Conservation (phyloP, 164 flowering plant genomes). For the Liquidambar formosana region DNA sequence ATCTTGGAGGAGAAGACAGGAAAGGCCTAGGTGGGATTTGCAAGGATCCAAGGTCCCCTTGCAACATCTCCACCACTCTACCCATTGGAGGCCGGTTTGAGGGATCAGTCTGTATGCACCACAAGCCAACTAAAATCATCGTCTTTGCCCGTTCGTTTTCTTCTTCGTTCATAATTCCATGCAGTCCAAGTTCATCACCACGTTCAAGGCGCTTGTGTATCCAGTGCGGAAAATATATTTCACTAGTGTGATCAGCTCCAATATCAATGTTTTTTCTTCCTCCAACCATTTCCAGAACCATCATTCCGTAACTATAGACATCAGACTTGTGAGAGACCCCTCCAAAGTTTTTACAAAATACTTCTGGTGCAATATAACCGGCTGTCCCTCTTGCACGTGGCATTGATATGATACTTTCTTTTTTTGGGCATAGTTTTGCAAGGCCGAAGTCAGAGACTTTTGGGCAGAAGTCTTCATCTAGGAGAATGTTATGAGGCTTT, state of each 20-base stretch:
- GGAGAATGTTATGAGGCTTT: slow-evolving; percentile 46
- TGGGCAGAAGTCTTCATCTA: slow-evolving; percentile 38
- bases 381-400: slow-evolving; percentile 39
- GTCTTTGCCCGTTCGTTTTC: slow-evolving; percentile 27
- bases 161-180: slow-evolving; percentile 16
- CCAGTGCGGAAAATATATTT: slow-evolving; percentile 46
- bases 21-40: slow-evolving; percentile 35
- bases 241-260: slow-evolving; percentile 19
- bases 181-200: slow-evolving; percentile 17
- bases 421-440: slow-evolving; percentile 31
- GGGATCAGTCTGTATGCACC: slow-evolving; percentile 48
- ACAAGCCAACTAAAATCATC: slow-evolving; percentile 44
- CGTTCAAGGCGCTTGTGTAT: slow-evolving; percentile 31
- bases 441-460: slow-evolving; percentile 51
- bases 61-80: slow-evolving; percentile 44
- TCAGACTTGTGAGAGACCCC: slow-evolving; percentile 49
- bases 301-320: slow-evolving; percentile 61
- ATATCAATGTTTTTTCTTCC: slow-evolving; percentile 26
- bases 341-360: slow-evolving; percentile 37
- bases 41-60: slow-evolving; percentile 30
- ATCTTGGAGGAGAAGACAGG: slow-evolving; percentile 26
- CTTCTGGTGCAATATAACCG: slow-evolving; percentile 53
- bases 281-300: slow-evolving; percentile 52
- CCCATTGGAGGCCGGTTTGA: slow-evolving; percentile 36
- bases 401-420: slow-evolving; percentile 36